phyloP scores from a whole-genome alignment of 1,284 basidiomycete genomes.

The Ceratobasidium sp. region DNA sequence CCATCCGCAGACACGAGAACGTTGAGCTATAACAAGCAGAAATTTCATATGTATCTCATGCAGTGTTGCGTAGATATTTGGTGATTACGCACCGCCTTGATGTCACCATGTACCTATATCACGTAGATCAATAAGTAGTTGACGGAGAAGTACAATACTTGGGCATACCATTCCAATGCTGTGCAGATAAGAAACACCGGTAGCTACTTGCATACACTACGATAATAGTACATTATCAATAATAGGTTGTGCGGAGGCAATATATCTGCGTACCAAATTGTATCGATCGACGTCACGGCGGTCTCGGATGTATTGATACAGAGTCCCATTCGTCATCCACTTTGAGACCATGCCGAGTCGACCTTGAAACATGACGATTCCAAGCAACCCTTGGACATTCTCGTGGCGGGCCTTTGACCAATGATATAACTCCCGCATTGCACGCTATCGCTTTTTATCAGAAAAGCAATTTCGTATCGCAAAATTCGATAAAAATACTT shows the following conservation, averaged over 20 bases:
- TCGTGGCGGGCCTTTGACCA: constrained; percentile 5
- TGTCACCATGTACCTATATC: too few relatives aligned
- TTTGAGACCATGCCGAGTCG: constrained; percentile 8
- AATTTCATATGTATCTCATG: too few relatives aligned
- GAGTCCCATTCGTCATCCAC: background rate
- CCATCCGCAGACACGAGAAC: background rate
- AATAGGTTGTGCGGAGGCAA: too few relatives aligned
- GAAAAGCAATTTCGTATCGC: too few relatives aligned
- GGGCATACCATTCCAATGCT: background rate
- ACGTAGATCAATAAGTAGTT: too few relatives aligned
- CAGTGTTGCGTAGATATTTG: too few relatives aligned
- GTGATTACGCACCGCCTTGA: too few relatives aligned
- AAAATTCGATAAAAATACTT: background rate
- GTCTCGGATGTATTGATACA: background rate
- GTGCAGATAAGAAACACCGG: background rate
- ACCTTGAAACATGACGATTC: background rate
- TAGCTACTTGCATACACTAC: background rate
- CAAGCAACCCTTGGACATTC: background rate
- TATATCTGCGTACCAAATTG: too few relatives aligned
- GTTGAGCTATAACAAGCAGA: background rate
- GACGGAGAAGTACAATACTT: too few relatives aligned
- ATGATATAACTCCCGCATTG: constrained; percentile 1
- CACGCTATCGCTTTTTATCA: constrained; percentile 2
- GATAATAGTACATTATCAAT: too few relatives aligned
- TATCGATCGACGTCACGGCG: background rate